Evolutionary conservation across 2,329 filamentous ascomycete genomes (phyloP), one percentile per base, ranked within the genome.

Genomic region (Setomelanomma holmii): DNA sequence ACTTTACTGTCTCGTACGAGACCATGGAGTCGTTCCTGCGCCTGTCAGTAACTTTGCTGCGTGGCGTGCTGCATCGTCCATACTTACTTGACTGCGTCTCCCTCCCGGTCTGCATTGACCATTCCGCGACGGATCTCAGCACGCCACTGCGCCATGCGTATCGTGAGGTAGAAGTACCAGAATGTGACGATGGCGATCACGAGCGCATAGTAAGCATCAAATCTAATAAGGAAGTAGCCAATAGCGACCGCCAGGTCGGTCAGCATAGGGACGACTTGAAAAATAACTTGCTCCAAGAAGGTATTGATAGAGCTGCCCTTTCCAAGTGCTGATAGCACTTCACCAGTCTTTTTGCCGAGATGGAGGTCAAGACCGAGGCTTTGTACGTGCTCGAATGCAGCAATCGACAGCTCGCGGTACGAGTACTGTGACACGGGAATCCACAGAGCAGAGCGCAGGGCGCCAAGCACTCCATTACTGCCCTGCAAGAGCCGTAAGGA

Each of bases 391-490:
- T 98, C 93, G 71, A 99, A 99, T 10, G 93, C 91, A 14, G 95
- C 93, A 1, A 95, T 95, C 5, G 93, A 96, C 52, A 99, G 83
- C 59, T 95, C 91, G 68, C 91, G 89, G 76, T 97, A 99, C 0
- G 93, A 96, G 74, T 98, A 96, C 74, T 99, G 95, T 30, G 93
- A 91, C 51, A 99, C 92, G 0, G 95, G 93, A 44, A 99, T 95
- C 95, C 95, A 99, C 27, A 99, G 80, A 30, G 91, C 86, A 19
- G 91, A 89, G 58, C 95, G 85, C 27, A 90, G 67, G 1, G 91
- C 93, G 6, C 92, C 92, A 27, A 99, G 83, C 40, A 98, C 79
- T 16, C 95, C 95, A 53, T 93, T 95, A 45, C 86, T 88, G 2
- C 95, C 95, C 75, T 98, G 95, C 14, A 98, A 82, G 69, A 93